Evolutionary conservation across 805 yeast genomes (phyloP).

Genomic region (Hyphopichia homilentoma): DNA sequence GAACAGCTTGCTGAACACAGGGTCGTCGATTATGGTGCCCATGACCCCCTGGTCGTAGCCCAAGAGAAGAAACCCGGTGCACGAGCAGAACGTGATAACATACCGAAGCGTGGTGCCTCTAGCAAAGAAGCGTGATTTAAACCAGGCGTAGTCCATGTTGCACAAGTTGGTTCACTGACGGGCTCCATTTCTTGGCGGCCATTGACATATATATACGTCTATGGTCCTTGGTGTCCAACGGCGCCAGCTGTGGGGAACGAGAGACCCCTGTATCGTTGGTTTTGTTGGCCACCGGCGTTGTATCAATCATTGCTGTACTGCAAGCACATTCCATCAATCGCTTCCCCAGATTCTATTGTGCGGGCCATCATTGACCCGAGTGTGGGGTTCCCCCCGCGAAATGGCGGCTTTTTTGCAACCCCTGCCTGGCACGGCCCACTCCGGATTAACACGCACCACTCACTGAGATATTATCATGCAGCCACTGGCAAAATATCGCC

Average conservation of each 20-base stretch:
- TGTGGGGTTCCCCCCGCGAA: neutral
- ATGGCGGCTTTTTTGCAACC: neutral
- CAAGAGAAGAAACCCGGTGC: conserved; percentile 7
- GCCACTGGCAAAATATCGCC: too few relatives aligned
- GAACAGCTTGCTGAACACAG: conserved; percentile 1
- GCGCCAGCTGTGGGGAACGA: neutral
- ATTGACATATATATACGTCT: neutral
- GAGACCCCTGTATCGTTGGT: too few relatives aligned
- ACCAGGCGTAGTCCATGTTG: neutral
- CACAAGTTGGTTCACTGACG: neutral
- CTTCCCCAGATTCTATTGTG: neutral
- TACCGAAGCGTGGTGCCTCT: conserved; percentile 5
- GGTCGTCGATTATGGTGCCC: conserved; percentile 8
- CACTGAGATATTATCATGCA: too few relatives aligned
- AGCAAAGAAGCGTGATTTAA: conserved; percentile 2
- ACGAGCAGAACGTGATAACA: conserved; percentile 9
- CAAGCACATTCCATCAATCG: too few relatives aligned
- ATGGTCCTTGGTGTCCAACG: neutral
- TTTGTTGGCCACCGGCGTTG: too few relatives aligned
- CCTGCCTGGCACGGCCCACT: neutral
- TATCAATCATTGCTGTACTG: too few relatives aligned
- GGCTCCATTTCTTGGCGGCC: neutral
- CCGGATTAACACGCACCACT: too few relatives aligned
- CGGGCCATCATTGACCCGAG: neutral
- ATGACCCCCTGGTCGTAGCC: conserved; percentile 8